Evolutionary conservation across 2,329 filamentous ascomycete species (phyloP), one percentile per base, ranked within the genome.

Genomic region (Hirsutella rhossiliensis): DNA sequence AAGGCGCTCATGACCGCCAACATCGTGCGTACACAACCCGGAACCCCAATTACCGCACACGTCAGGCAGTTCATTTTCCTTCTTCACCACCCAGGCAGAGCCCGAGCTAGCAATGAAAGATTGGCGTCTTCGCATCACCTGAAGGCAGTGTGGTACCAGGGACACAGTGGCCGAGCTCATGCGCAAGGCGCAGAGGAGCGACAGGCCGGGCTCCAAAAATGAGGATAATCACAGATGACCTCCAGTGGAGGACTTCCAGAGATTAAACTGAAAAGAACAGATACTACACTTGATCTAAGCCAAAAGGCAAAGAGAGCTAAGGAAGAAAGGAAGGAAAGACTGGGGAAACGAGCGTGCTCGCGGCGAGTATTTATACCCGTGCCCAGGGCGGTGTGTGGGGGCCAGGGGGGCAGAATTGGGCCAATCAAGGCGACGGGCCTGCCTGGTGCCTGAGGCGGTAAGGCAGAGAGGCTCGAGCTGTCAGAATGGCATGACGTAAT

Each of bases 241-340:
- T 72, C 78, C 73, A 69, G 12, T 84, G 76, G 79, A 73, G 71
- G 72, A 74, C 75, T 87, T 85, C 83, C 83, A 89, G 84, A 84
- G 81, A 87, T 88, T 88, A 89, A 88, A 87, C 84, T 89, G 81
- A 87, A 84, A 87, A 88, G 84, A 89, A 88, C 83, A 87, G 82
- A 86, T 87, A 87, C 83, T 87, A 87, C 82, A 87, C 82, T 86
- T 87, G 83, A 87, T 87, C 83, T 87, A 84, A 85, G 78, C 78
- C 74, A 78, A 73, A 73, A 71, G 69, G 62, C 62, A 65, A 65
- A 65, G 62, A 65, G 63, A 65, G 63, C 63, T 66, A 57, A 60
- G 50, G 61, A 61, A 49, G 54, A 62, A 61, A 54, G 54, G 47
- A 55, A 53, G 47, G 43, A 17, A 4, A 3, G 30, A 11, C 4